phyloP scores from a whole-genome alignment of 1,284 basidiomycete species.

The Malassezia equina region DNA sequence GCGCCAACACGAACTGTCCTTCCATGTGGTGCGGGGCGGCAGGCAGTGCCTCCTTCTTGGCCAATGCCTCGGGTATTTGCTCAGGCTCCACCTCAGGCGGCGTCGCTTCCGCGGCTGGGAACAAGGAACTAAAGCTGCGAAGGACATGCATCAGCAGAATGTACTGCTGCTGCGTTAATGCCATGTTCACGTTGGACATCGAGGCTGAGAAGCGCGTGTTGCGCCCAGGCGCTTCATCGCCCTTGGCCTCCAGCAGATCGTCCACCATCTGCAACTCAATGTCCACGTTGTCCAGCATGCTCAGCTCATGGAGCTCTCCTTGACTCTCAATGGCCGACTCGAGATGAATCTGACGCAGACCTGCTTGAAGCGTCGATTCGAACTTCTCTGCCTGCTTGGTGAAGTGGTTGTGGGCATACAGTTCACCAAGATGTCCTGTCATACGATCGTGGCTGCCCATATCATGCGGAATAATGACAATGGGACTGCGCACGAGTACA shows the following conservation, averaged over 20 bases:
- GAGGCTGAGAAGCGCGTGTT: background rate
- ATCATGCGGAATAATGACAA: conserved; percentile 75
- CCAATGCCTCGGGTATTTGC: background rate
- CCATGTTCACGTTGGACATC: conserved; percentile 6
- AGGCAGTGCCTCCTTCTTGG: background rate
- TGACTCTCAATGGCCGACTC: conserved; percentile 31
- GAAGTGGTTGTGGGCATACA: conserved; percentile 71
- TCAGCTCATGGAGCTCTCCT: conserved; percentile 47
- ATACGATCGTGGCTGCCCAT: conserved; percentile 63
- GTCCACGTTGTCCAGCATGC: conserved; percentile 87
- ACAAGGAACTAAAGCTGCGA: background rate
- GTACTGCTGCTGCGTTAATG: conserved; percentile 12
- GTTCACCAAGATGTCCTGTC: conserved; percentile 76
- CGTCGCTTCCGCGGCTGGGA: background rate
- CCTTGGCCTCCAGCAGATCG: background rate
- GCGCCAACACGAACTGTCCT: background rate
- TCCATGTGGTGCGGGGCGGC: background rate
- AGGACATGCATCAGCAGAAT: background rate
- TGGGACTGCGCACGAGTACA: conserved; percentile 79
- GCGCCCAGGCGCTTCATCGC: background rate
- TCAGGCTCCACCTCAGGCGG: background rate
- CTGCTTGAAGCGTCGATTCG: conserved; percentile 57
- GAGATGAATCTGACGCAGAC: conserved; percentile 74
- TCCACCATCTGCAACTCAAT: conserved; percentile 71
- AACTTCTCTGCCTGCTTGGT: conserved; percentile 53